A percentile compares a stretch with the other conserved stretches of the same genome.
phyloP scores from a whole-genome alignment of 225 moss, liverwort and hornwort genomes.

The Pseudisothecium myosuroides region DNA sequence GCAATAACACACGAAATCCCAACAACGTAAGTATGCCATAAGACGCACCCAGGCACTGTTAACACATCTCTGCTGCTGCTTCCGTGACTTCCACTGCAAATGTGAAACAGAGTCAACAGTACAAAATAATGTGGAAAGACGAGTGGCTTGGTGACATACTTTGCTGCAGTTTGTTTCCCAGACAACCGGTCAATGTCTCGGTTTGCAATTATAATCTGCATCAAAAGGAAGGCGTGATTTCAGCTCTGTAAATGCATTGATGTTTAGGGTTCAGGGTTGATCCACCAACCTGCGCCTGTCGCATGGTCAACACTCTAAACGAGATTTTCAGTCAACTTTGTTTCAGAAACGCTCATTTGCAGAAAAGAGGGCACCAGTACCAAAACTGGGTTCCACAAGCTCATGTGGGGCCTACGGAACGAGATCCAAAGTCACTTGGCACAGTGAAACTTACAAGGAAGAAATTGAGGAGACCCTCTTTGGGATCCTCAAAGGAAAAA shows the following conservation, averaged over 20 bases:
- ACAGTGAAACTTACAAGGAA: no score
- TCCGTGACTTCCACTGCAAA: neutral
- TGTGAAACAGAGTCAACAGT: neutral
- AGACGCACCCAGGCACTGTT: neutral
- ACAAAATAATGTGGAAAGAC: neutral
- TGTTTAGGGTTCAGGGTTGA: no score
- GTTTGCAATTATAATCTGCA: slow-evolving; percentile 67
- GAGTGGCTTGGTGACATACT: neutral
- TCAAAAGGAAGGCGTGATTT: neutral
- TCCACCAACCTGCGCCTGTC: neutral
- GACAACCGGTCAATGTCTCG: slow-evolving; percentile 49
- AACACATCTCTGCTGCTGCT: neutral
- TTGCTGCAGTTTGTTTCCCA: neutral
- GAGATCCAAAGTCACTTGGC: no score
- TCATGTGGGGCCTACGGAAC: no score
- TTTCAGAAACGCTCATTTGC: neutral
- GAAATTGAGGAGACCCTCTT: no score
- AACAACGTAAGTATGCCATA: neutral
- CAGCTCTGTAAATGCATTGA: neutral
- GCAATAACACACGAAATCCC: neutral
- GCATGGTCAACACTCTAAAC: neutral
- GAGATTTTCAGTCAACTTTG: neutral
- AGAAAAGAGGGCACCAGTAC: neutral
- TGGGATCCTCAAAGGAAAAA: no score
- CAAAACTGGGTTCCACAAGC: neutral